Percentiles rank a stretch among this genome's conserved stretches.
These are phyloP conservation scores for Larix sibirica DNA, from an alignment of 83 land plant species.

Conservation along the genomic window DNA sequence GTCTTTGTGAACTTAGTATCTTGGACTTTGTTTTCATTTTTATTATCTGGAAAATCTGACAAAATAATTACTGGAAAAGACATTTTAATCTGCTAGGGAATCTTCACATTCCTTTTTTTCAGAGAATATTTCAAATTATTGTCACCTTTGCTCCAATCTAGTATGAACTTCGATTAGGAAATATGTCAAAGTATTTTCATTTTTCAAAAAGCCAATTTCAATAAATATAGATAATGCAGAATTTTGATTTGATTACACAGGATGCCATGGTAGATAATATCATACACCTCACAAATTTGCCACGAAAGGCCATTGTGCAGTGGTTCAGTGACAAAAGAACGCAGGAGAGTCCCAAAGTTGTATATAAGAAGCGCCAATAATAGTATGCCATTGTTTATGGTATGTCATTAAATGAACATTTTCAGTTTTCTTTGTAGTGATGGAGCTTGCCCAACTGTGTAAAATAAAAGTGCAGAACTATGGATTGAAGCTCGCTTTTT, in stretches of 20 bases:
- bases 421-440: not conserved
- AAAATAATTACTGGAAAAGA: no score
- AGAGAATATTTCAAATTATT: not conserved
- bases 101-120: not conserved
- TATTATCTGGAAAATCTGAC: no score
- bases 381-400: not conserved
- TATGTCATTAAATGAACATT: not conserved
- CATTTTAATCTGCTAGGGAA: not conserved
- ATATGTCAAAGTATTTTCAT: not conserved
- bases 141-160: not conserved
- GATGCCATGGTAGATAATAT: slow-evolving; percentile 64
- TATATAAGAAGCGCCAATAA: slow-evolving; percentile 2
- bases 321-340: slow-evolving; percentile 66
- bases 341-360: slow-evolving; percentile 23
- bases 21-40: no score
- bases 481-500: not conserved
- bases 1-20: no score
- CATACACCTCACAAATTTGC: slow-evolving; percentile 61
- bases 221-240: no score
- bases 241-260: slow-evolving; percentile 24
- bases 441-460: not conserved
- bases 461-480: not conserved
- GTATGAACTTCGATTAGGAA: not conserved
- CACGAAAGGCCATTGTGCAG: slow-evolving; percentile 49
- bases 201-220: not conserved